Evolutionary conservation across 176 grass and related monocot species (phyloP).

Genomic region (Hordeum marinum): DNA sequence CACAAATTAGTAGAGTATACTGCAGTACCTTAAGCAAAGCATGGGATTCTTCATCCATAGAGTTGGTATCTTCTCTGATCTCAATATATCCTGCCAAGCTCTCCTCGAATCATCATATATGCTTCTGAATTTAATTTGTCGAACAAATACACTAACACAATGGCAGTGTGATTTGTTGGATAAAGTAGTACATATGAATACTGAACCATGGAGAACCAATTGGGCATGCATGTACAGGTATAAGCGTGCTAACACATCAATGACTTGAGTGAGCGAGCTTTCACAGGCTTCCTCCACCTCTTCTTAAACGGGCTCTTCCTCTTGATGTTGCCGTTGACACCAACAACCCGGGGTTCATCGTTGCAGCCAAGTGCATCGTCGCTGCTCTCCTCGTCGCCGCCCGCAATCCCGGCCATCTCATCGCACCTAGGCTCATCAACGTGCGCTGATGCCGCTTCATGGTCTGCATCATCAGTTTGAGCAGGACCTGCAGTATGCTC

Average conservation of each 20-base stretch:
- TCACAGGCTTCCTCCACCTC: conserved; percentile 51
- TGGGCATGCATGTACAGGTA: background rate
- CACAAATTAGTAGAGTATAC: background rate
- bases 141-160: background rate
- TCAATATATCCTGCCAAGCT: background rate
- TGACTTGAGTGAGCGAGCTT: conserved; percentile 53
- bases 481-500: background rate
- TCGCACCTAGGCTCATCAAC: background rate
- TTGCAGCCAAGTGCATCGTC: background rate
- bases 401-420: background rate
- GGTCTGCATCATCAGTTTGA: background rate
- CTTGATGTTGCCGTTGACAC: background rate
- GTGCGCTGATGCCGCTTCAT: background rate
- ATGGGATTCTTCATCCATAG: background rate
- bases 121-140: background rate
- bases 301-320: conserved; percentile 20
- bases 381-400: conserved; percentile 41
- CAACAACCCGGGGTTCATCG: background rate
- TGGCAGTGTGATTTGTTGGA: background rate
- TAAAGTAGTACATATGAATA: background rate
- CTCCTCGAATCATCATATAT: background rate
- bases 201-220: background rate
- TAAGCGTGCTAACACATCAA: conserved; percentile 20
- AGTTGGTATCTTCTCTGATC: background rate
- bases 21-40: background rate